These are phyloP conservation scores for Akanthomyces lecanii DNA, from an alignment of 2,329 filamentous ascomycete species.

Conservation along the genomic window DNA sequence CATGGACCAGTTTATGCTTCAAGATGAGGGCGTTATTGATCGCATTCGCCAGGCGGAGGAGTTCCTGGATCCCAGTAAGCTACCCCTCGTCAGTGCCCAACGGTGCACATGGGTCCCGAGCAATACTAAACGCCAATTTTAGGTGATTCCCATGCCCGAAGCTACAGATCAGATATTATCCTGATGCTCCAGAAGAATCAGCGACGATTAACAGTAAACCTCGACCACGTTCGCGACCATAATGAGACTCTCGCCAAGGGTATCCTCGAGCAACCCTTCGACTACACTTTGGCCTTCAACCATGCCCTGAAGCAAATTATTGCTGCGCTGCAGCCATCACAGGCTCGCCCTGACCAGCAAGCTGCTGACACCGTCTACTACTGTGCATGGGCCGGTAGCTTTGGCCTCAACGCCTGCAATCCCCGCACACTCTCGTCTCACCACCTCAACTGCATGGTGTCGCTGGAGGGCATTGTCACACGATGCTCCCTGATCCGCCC, in stretches of 20 bases:
- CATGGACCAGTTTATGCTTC: constrained; percentile 72
- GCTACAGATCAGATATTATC: constrained; percentile 87
- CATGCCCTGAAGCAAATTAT: constrained; percentile 85
- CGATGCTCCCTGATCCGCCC: constrained; percentile 92
- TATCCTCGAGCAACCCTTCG: constrained; percentile 81
- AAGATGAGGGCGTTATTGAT: constrained; percentile 79
- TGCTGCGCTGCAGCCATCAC: constrained; percentile 63
- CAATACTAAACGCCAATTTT: constrained; percentile 4
- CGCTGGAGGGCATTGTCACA: constrained; percentile 94
- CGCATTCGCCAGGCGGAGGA: constrained; percentile 84
- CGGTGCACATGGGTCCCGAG: background rate
- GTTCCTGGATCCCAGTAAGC: constrained; percentile 87
- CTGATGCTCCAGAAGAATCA: constrained; percentile 66
- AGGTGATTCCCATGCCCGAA: constrained; percentile 51
- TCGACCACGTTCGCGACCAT: constrained; percentile 89
- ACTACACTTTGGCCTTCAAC: constrained; percentile 84
- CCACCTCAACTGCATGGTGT: constrained; percentile 95
- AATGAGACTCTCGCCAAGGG: constrained; percentile 74
- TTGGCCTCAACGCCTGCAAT: constrained; percentile 92
- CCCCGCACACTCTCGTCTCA: constrained; percentile 85
- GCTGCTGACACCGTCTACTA: constrained; percentile 83
- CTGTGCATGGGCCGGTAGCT: constrained; percentile 94
- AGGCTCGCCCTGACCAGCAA: constrained; percentile 67
- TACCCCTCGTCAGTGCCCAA: constrained; percentile 9
- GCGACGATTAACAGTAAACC: constrained; percentile 64